Evolutionary conservation across 352 stramenopile species (phyloP).

Genomic region (Globisporangium iwayamae): DNA sequence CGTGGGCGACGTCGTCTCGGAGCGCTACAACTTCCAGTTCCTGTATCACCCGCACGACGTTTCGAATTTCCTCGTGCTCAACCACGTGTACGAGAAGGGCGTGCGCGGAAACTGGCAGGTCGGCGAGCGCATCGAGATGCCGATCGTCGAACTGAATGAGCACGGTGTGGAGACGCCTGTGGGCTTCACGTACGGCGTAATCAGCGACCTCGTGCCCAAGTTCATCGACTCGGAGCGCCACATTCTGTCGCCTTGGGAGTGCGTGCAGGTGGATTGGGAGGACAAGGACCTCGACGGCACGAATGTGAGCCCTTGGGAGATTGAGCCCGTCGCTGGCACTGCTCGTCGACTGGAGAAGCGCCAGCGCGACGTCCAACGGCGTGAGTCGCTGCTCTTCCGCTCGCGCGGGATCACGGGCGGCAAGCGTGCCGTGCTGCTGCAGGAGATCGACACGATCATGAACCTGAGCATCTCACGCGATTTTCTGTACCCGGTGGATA

Average conservation of each 20-base stretch:
- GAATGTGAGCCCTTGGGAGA: conserved; percentile 74
- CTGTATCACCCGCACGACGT: conserved; percentile 76
- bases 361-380: conserved; percentile 29
- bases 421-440: conserved; percentile 43
- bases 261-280: conserved; percentile 68
- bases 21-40: conserved; percentile 63
- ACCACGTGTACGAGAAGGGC: conserved; percentile 75
- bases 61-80: conserved; percentile 83
- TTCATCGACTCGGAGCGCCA: conserved; percentile 14
- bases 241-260: conserved; percentile 69
- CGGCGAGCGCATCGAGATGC: conserved; percentile 72
- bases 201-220: conserved; percentile 41
- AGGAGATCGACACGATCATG: conserved; percentile 62
- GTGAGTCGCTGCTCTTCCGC: conserved; percentile 38
- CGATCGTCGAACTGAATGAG: conserved; percentile 60
- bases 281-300: conserved; percentile 65
- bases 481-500: conserved; percentile 78
- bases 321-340: conserved; percentile 43
- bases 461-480: conserved; percentile 67
- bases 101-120: conserved; percentile 69
- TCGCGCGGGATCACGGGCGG: conserved; percentile 45
- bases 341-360: conserved; percentile 41
- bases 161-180: conserved; percentile 53
- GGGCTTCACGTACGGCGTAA: conserved; percentile 62
- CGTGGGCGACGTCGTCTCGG: conserved; percentile 27